phyloP scores from a whole-genome alignment of 495 filamentous ascomycete genomes.

The Daldinia concentrica region DNA sequence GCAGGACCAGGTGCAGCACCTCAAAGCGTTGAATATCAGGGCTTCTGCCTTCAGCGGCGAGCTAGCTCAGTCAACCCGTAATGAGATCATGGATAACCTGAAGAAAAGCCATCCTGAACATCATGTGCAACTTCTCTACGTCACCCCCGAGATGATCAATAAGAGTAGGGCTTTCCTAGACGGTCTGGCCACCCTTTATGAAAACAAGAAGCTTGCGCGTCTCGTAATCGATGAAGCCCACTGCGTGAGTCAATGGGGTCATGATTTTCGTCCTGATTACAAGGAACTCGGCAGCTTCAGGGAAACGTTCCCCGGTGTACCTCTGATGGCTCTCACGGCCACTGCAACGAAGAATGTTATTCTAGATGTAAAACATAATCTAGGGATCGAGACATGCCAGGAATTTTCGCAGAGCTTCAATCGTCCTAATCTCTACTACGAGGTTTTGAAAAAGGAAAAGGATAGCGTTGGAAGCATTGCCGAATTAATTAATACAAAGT shows the following conservation, averaged over 20 bases:
- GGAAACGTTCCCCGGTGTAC: constrained; percentile 74
- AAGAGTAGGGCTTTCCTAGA: constrained; percentile 73
- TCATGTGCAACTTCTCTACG: constrained; percentile 84
- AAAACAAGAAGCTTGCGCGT: constrained; percentile 75
- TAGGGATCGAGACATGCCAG: constrained; percentile 79
- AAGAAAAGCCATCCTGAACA: constrained; percentile 70
- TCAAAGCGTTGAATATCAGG: constrained; percentile 76
- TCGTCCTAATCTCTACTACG: constrained; percentile 87
- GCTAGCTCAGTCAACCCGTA: constrained; percentile 62
- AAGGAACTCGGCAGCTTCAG: constrained; percentile 81
- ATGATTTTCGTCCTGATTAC: constrained; percentile 98
- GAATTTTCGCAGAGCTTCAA: constrained; percentile 93
- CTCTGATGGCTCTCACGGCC: constrained; percentile 92
- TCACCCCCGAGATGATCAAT: constrained; percentile 95
- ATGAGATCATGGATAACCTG: constrained; percentile 67
- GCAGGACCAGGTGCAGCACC: constrained; percentile 91
- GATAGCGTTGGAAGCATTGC: constrained; percentile 72
- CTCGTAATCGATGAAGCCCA: constrained; percentile 98
- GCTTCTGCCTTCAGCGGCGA: constrained; percentile 85
- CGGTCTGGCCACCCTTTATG: constrained; percentile 69
- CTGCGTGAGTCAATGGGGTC: constrained; percentile 98
- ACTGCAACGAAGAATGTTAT: constrained; percentile 95
- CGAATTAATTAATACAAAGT: constrained; percentile 71
- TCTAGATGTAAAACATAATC: constrained; percentile 85
- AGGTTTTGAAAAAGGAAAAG: constrained; percentile 68